Base-by-base conservation (phyloP, 139 green algal species). In the Haematococcus sp. region DNA sequence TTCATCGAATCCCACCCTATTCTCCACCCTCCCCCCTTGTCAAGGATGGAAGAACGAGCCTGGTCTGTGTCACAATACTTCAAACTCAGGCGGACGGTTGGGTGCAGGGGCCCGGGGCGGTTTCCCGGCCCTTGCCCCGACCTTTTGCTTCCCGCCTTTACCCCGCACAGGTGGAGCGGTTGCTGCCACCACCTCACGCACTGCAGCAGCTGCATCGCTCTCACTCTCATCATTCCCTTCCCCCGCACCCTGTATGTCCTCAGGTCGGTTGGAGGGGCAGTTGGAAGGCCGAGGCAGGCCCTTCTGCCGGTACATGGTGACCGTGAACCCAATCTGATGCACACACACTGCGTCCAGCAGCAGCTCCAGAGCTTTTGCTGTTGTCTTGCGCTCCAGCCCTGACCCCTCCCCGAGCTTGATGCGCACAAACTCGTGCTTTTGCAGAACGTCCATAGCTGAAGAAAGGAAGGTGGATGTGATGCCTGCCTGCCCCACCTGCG, bases 261-360 rank as follows among this genome's bases (percentile, higher is more conserved):
- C 40, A 7, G 40, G 58, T 4, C n/a, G 7, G 28, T 70, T 70
- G 63, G 63, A 25, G 30, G 30, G 20, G 61, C 67, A 73, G 76
- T 84, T 84, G 51, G 75, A 79, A 0, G 77, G 83, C 19, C 80
- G 67, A 15, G 79, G 77, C 11, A 88, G 49, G 0, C 83, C 80
- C 31, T 31, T 28, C 27, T 79, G 30, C 4, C 83, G 74, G 68
- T 88, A 84, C 17, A 88, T 58, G 13, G 83, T 86, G 30, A 84
- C 63, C 9, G 80, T 86, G 80, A 84, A 88, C 0, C 83, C 83
- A 16, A 88, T 76, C 44, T 83, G 72, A n/a, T 82, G 71, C 19
- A 89, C 84, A 5, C 66, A 74, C 0, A 70, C 58, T 44, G 51
- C 63, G 64, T 89, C 84, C 0, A 89, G 68, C 33, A 84, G 74